Conservation (phyloP, 805 yeast genomes). For the Danielia reshetovae region DNA sequence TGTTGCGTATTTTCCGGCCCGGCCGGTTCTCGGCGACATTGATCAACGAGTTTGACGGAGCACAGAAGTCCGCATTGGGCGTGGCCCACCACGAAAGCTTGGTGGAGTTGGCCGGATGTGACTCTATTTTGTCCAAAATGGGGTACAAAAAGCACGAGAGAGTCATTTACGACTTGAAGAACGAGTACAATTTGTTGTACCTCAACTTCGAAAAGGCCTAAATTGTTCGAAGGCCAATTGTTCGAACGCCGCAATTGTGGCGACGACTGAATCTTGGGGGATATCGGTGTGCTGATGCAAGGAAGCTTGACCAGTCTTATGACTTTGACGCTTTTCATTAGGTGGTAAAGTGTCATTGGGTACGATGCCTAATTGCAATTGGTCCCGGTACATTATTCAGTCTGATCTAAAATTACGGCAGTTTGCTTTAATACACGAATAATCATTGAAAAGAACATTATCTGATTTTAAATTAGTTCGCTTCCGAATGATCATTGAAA, state of each 20-base stretch:
- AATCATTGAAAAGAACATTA: too few relatives aligned
- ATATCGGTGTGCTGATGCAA: too few relatives aligned
- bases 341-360: too few relatives aligned
- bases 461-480: too few relatives aligned
- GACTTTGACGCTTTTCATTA: too few relatives aligned
- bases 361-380: too few relatives aligned
- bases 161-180: slow-evolving; percentile 67
- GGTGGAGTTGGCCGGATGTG: slow-evolving; percentile 10
- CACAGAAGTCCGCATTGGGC: background rate
- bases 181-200: slow-evolving; percentile 68
- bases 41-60: slow-evolving; percentile 23
- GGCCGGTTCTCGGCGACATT: slow-evolving; percentile 59
- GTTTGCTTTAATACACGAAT: too few relatives aligned
- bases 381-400: too few relatives aligned
- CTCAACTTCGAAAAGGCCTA: slow-evolving; percentile 50
- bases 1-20: slow-evolving; percentile 68
- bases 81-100: slow-evolving; percentile 3
- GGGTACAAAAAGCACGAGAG: slow-evolving; percentile 61
- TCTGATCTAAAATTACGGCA: too few relatives aligned
- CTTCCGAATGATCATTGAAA: too few relatives aligned
- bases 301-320: too few relatives aligned
- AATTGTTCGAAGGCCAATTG: background rate
- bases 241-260: too few relatives aligned
- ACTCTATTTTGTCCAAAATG: slow-evolving; percentile 25
- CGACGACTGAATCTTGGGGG: slow-evolving; percentile 16